phyloP scores from a whole-genome alignment of 192 early-diverging fungal species.

The Podila horticola region DNA sequence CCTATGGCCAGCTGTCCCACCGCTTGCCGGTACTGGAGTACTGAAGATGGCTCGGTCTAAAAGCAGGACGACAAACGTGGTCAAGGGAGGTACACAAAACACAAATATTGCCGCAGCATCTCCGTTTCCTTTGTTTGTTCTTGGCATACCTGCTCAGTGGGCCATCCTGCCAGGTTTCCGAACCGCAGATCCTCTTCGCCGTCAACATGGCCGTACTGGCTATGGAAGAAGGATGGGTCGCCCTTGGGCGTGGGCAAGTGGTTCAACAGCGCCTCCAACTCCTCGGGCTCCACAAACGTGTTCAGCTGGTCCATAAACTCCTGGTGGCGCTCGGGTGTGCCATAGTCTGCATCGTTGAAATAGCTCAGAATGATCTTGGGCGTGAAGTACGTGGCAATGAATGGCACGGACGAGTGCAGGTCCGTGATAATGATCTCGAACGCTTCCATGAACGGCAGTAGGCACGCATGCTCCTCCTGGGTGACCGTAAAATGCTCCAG shows the following conservation, averaged over 20 bases:
- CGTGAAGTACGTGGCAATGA: conserved; percentile 52
- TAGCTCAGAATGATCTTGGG: conserved; percentile 51
- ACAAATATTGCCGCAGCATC: not conserved
- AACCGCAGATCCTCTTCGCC: conserved; percentile 48
- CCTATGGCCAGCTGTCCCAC: conserved; percentile 30
- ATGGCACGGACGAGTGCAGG: conserved; percentile 50
- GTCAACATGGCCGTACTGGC: conserved; percentile 52
- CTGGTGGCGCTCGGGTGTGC: conserved; percentile 36
- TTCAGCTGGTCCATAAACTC: conserved; percentile 50
- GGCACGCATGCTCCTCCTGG: conserved; percentile 41
- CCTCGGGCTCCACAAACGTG: conserved; percentile 38
- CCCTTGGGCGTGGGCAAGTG: conserved; percentile 36
- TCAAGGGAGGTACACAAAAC: not conserved
- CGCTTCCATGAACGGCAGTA: conserved; percentile 52
- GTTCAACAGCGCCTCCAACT: conserved; percentile 29
- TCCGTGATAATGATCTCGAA: conserved; percentile 52
- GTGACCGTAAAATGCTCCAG: conserved; percentile 40
- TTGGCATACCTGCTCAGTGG: conserved; percentile 30
- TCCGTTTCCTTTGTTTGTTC: not conserved
- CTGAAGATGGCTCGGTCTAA: conserved; percentile 22
- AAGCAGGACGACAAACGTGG: not conserved
- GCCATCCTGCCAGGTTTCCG: conserved; percentile 44
- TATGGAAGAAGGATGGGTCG: conserved; percentile 48
- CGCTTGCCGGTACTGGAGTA: conserved; percentile 17
- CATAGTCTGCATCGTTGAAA: conserved; percentile 53